Conservation (phyloP, 352 stramenopile species). For the Phytophthora hybrid region DNA sequence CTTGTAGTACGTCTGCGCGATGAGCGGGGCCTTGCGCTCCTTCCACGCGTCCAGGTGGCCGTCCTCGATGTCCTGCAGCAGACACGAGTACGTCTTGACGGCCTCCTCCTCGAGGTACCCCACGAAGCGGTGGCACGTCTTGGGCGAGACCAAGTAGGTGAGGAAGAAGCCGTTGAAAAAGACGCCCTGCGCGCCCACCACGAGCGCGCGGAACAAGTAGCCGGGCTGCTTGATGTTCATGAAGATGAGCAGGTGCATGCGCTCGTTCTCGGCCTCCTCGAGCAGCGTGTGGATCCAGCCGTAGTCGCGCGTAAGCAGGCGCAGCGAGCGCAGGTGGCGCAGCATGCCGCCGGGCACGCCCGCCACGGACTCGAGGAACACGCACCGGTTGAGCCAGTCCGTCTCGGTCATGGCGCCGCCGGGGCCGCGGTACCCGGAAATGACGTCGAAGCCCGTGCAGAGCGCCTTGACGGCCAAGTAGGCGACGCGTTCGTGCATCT, state of each 20-base stretch:
- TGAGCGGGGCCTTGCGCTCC: slow-evolving; percentile 65
- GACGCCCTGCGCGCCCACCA: slow-evolving; percentile 87
- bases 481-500: slow-evolving; percentile 51
- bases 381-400: slow-evolving; percentile 69
- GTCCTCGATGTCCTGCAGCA: slow-evolving; percentile 90
- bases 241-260: slow-evolving; percentile 94
- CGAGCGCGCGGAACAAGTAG: slow-evolving; percentile 75
- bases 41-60: slow-evolving; percentile 84
- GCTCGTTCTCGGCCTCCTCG: slow-evolving; percentile 95
- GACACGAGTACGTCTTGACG: slow-evolving; percentile 92
- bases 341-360: slow-evolving; percentile 77
- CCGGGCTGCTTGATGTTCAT: slow-evolving; percentile 90
- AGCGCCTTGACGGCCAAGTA: slow-evolving; percentile 50
- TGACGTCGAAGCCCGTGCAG: slow-evolving; percentile 58
- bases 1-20: slow-evolving; percentile 91
- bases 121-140: slow-evolving; percentile 92
- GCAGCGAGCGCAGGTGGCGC: slow-evolving; percentile 85
- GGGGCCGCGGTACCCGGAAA: slow-evolving; percentile 64
- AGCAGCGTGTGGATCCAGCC: slow-evolving; percentile 94
- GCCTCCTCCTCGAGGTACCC: slow-evolving; percentile 95
- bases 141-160: slow-evolving; percentile 89
- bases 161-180: slow-evolving; percentile 91
- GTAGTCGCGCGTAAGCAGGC: slow-evolving; percentile 87
- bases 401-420: slow-evolving; percentile 68
- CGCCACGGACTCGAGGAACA: slow-evolving; percentile 86